Percentiles rank a stretch among this genome's conserved stretches.
Conservation (phyloP, 2,329 filamentous ascomycete species). For the Colletotrichum chlorophyti region DNA sequence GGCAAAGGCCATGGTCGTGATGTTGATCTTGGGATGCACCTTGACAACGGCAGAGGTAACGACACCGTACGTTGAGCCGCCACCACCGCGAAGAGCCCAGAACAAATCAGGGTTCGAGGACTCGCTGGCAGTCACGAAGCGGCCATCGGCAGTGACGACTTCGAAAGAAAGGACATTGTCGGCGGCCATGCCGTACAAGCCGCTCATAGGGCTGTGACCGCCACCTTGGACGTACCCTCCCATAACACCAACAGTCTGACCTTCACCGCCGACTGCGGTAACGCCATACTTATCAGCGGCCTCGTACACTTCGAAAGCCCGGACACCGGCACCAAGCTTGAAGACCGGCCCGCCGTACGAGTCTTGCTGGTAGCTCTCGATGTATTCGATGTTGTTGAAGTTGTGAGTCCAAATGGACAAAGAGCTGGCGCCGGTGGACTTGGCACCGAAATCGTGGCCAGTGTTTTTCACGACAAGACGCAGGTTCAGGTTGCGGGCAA, state of each 20-base stretch:
- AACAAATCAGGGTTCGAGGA: conserved; percentile 64
- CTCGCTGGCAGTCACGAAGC: conserved; percentile 57
- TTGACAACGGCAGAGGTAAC: conserved; percentile 62
- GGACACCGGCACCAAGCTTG: conserved; percentile 54
- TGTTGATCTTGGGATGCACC: conserved; percentile 49
- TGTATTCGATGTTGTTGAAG: conserved; percentile 43
- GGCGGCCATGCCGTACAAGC: conserved; percentile 63
- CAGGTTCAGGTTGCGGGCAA: conserved; percentile 48
- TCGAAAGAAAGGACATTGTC: conserved; percentile 68
- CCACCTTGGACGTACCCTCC: conserved; percentile 69
- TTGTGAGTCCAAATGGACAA: conserved; percentile 62
- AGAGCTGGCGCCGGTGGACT: conserved; percentile 55
- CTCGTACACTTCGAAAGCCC: conserved; percentile 56
- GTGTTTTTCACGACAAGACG: conserved; percentile 49
- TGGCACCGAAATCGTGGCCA: conserved; percentile 53
- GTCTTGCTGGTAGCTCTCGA: conserved; percentile 25
- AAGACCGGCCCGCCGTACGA: conserved; percentile 27
- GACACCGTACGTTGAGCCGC: conserved; percentile 53
- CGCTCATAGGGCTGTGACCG: conserved; percentile 62
- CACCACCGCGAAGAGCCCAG: conserved; percentile 66
- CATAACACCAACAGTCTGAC: conserved; percentile 61
- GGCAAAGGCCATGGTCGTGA: conserved; percentile 51
- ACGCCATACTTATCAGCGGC: conserved; percentile 52
- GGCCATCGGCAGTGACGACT: conserved; percentile 59
- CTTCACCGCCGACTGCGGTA: conserved; percentile 61